Percentiles rank a stretch among this genome's conserved stretches.
phyloP scores from a whole-genome alignment of 2,329 filamentous ascomycete genomes.

The Lecanoromycetidae sp. region DNA sequence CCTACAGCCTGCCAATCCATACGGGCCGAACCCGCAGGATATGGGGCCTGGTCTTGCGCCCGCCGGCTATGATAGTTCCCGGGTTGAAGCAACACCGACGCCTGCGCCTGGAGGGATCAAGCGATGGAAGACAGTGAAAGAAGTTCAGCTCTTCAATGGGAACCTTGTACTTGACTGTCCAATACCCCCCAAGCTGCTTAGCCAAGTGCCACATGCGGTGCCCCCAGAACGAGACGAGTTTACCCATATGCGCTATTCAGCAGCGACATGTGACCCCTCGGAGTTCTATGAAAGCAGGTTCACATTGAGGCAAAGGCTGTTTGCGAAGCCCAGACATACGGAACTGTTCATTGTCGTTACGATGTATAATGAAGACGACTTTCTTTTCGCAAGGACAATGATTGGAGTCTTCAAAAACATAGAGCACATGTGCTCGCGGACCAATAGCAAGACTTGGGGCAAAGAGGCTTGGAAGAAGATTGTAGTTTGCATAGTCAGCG shows the following conservation, averaged over 20 bases:
- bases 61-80: constrained; percentile 21
- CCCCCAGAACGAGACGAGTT: constrained; percentile 69
- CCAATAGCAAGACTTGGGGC: constrained; percentile 93
- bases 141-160: constrained; percentile 91
- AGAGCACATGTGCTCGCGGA: constrained; percentile 91
- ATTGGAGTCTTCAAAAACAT: constrained; percentile 97
- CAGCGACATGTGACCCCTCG: constrained; percentile 83
- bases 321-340: constrained; percentile 82
- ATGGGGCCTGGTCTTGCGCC: constrained; percentile 27
- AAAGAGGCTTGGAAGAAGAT: constrained; percentile 99
- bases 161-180: constrained; percentile 96
- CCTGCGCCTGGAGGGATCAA: constrained; percentile 57
- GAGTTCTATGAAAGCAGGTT: constrained; percentile 84
- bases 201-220: constrained; percentile 71
- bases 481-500: constrained; percentile 92
- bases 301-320: constrained; percentile 79
- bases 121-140: constrained; percentile 96
- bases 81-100: constrained; percentile 36
- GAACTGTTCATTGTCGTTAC: constrained; percentile 94
- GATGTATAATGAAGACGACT: constrained; percentile 98
- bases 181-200: constrained; percentile 75
- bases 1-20: constrained; percentile 51
- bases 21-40: constrained; percentile 46
- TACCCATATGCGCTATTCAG: constrained; percentile 74
- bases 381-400: constrained; percentile 91